A percentile compares a stretch with the other conserved stretches of the same genome.
Evolutionary conservation across 2,329 filamentous ascomycete genomes (phyloP).

Genomic region (Penicillium digitatum): DNA sequence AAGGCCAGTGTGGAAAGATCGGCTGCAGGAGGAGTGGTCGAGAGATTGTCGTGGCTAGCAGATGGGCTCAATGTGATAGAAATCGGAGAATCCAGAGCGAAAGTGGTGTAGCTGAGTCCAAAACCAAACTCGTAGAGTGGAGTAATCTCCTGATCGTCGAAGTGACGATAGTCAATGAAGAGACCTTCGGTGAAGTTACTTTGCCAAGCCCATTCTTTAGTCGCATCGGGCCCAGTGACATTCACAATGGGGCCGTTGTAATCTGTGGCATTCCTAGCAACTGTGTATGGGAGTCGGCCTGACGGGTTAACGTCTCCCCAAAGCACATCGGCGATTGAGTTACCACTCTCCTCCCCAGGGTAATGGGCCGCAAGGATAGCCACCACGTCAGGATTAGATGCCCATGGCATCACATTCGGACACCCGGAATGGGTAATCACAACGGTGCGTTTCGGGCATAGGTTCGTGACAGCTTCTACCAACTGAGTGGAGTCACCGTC

Average conservation of each 20-base stretch:
- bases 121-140: conserved; percentile 39
- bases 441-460: conserved; percentile 56
- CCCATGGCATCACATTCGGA: conserved; percentile 54
- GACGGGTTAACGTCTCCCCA: conserved; percentile 55
- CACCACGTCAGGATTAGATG: conserved; percentile 60
- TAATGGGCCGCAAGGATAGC: conserved; percentile 60
- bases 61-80: background rate
- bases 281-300: conserved; percentile 58
- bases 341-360: conserved; percentile 59
- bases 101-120: conserved; percentile 30
- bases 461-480: conserved; percentile 53
- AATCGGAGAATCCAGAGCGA: conserved; percentile 16
- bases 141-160: conserved; percentile 41
- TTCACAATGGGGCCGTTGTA: conserved; percentile 41
- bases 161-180: conserved; percentile 53
- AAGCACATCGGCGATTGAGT: conserved; percentile 52
- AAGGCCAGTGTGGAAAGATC: too few relatives aligned
- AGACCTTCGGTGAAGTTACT: conserved; percentile 49
- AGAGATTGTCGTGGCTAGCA: conserved; percentile 8
- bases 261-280: conserved; percentile 53
- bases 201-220: conserved; percentile 3
- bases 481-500: conserved; percentile 54
- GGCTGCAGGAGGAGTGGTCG: conserved; percentile 20
- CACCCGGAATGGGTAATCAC: conserved; percentile 63
- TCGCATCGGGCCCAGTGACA: conserved; percentile 5